These are phyloP conservation scores for Diospyros lotus DNA, from an alignment of 148 eudicot genomes.

Conservation along the genomic window DNA sequence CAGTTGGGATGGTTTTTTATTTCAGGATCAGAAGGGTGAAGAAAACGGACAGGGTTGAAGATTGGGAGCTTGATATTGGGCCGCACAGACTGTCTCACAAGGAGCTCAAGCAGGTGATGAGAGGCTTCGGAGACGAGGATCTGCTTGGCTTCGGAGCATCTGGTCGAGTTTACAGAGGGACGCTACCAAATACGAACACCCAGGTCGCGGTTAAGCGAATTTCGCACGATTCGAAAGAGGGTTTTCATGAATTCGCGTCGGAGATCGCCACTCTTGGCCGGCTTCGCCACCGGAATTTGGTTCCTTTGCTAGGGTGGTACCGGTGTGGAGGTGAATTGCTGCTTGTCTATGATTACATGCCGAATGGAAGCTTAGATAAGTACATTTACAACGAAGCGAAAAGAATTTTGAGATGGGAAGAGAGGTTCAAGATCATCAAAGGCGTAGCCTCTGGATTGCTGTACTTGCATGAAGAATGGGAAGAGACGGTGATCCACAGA, in stretches of 20 bases:
- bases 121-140: background rate
- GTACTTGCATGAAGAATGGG: conserved; percentile 28
- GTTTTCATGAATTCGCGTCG: conserved; percentile 27
- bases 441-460: conserved; percentile 19
- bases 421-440: conserved; percentile 17
- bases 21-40: background rate
- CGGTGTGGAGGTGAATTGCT: conserved; percentile 13
- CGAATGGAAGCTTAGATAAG: conserved; percentile 25
- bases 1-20: background rate
- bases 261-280: conserved; percentile 24
- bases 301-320: conserved; percentile 17
- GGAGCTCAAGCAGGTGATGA: background rate
- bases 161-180: conserved; percentile 26
- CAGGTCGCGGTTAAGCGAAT: conserved; percentile 25
- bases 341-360: conserved; percentile 20
- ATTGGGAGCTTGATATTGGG: background rate
- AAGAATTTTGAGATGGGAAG: conserved; percentile 5
- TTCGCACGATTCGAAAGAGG: conserved; percentile 28
- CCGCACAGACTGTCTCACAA: conserved; percentile 5
- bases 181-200: background rate
- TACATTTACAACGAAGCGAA: background rate
- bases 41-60: background rate
- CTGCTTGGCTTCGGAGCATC: conserved; percentile 24
- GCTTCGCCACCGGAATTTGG: conserved; percentile 21
- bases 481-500: conserved; percentile 12